Percentiles rank a stretch among this genome's conserved stretches.
Evolutionary conservation across 805 yeast genomes (phyloP).

Genomic region (Ogataea trehaloabstinens): DNA sequence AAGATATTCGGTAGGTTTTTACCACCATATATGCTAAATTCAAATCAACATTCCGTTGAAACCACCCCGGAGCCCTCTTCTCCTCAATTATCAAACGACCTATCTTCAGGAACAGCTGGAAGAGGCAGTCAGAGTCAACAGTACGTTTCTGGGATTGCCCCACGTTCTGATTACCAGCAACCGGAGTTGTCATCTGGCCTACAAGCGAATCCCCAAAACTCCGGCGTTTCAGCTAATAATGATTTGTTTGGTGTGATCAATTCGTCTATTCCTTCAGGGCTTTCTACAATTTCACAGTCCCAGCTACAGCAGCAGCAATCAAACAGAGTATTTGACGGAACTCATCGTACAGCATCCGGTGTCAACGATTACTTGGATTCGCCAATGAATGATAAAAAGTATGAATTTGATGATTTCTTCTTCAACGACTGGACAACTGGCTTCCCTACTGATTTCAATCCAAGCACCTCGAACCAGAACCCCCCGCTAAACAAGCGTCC

Average conservation of each 20-base stretch:
- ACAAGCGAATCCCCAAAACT: not conserved
- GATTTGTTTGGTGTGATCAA: conserved; percentile 17
- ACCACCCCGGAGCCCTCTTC: conserved; percentile 13
- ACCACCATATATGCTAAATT: conserved; percentile 76
- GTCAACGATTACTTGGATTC: conserved; percentile 16
- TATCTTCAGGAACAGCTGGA: not conserved
- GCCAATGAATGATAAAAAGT: conserved; percentile 11
- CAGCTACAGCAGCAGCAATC: conserved; percentile 20
- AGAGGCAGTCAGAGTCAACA: not conserved
- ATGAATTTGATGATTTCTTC: conserved; percentile 29
- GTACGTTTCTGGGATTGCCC: not conserved
- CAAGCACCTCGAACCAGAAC: conserved; percentile 2
- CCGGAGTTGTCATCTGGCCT: not conserved
- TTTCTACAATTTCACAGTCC: conserved; percentile 29
- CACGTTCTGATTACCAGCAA: not conserved
- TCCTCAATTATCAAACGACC: conserved; percentile 1
- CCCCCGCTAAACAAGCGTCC: not conserved
- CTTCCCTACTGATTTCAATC: conserved; percentile 17
- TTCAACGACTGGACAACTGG: conserved; percentile 28
- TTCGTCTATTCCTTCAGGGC: conserved; percentile 31
- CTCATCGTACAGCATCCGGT: conserved; percentile 24
- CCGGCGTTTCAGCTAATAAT: not conserved
- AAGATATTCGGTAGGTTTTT: conserved; percentile 80
- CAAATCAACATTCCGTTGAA: conserved; percentile 16
- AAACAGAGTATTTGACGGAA: conserved; percentile 29